phyloP scores from a whole-genome alignment of 805 yeast species.

The Lachancea sp. region DNA sequence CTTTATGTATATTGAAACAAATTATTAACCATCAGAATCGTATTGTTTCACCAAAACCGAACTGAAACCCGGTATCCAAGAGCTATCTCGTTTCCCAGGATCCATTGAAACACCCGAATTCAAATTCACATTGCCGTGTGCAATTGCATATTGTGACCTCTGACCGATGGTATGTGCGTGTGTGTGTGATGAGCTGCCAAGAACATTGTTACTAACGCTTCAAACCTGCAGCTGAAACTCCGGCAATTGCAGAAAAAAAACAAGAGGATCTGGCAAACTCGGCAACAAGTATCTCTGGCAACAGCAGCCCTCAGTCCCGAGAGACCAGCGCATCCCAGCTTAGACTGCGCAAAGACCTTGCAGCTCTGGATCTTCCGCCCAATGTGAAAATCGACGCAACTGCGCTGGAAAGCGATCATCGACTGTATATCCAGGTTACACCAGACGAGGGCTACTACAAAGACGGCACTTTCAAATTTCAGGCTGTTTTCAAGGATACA shows the following conservation, averaged over 20 bases:
- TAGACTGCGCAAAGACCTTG: slow-evolving; percentile 24
- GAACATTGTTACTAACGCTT: background rate
- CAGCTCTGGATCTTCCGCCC: slow-evolving; percentile 23
- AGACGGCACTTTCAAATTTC: slow-evolving; percentile 44
- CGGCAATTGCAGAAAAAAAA: slow-evolving; percentile 9
- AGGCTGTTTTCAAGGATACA: slow-evolving; percentile 56
- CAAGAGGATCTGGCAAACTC: slow-evolving; percentile 1
- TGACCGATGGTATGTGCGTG: too few species aligned
- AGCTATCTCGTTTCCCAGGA: too few species aligned
- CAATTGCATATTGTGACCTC: too few species aligned
- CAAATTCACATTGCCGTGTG: too few species aligned
- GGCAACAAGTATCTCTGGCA: background rate
- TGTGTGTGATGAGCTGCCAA: too few species aligned
- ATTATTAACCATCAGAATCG: background rate
- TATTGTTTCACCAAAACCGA: too few species aligned
- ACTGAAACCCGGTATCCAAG: too few species aligned
- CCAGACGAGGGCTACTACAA: slow-evolving; percentile 30
- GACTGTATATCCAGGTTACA: slow-evolving; percentile 14
- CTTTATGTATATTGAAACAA: background rate
- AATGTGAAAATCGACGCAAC: slow-evolving; percentile 11
- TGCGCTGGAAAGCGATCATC: slow-evolving; percentile 9
- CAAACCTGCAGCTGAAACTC: slow-evolving; percentile 5
- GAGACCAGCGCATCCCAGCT: slow-evolving; percentile 14
- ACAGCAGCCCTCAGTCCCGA: background rate
- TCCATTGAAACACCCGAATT: too few species aligned